phyloP scores from a whole-genome alignment of 805 yeast genomes.

The Saccharomycopsis fibuligera region DNA sequence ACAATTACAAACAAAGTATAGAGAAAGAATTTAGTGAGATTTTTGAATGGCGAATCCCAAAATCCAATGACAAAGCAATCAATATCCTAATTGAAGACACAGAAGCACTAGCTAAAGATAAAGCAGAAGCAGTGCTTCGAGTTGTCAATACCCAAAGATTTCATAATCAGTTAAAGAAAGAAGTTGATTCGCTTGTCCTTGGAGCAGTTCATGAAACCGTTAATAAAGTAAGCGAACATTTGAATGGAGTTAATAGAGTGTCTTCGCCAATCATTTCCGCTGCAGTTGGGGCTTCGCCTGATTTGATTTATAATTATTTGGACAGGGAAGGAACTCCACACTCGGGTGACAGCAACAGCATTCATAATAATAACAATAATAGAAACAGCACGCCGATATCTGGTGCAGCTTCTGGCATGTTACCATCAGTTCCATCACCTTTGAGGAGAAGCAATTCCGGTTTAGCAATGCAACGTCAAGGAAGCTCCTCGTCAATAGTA shows the following conservation, averaged over 20 bases:
- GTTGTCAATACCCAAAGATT: conserved; percentile 69
- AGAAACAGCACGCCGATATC: background rate
- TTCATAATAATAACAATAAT: too few relatives aligned
- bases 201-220: conserved; percentile 59
- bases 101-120: conserved; percentile 48
- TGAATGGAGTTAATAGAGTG: background rate
- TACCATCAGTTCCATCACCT: conserved; percentile 13
- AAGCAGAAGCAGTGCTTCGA: conserved; percentile 64
- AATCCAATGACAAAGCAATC: conserved; percentile 60
- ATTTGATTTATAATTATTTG: conserved; percentile 17
- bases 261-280: conserved; percentile 5
- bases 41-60: conserved; percentile 36
- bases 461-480: conserved; percentile 11
- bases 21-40: conserved; percentile 14
- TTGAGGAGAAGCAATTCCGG: conserved; percentile 10
- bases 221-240: conserved; percentile 6
- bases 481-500: conserved; percentile 16
- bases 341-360: too few relatives aligned
- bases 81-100: conserved; percentile 62
- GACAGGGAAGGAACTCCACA: conserved; percentile 10
- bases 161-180: conserved; percentile 68
- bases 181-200: conserved; percentile 66
- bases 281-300: conserved; percentile 8
- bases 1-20: conserved; percentile 17
- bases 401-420: background rate